Percentiles rank a stretch among this genome's conserved stretches.
phyloP scores from a whole-genome alignment of 2,329 filamentous ascomycete genomes.

The Ceratocystis harringtonii region DNA sequence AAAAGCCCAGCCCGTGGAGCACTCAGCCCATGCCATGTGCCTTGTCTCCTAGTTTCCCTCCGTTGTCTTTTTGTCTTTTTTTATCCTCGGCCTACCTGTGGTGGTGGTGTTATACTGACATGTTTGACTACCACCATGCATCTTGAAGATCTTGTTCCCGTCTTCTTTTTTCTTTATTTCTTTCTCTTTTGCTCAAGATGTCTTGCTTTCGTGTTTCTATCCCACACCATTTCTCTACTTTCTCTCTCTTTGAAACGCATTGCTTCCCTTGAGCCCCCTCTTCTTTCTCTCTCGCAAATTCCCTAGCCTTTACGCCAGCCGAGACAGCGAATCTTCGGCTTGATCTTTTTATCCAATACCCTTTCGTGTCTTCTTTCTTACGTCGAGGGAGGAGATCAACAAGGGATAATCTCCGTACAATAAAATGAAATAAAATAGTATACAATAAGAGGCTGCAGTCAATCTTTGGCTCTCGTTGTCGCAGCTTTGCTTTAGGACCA shows the following conservation, averaged over 20 bases:
- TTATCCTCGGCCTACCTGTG: neutral
- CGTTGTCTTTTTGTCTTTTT: neutral
- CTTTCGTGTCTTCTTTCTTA: neutral
- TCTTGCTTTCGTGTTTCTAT: neutral
- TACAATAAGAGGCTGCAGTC: neutral
- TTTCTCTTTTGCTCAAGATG: neutral
- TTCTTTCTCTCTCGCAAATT: neutral
- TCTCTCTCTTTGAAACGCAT: neutral
- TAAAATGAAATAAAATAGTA: too few species aligned
- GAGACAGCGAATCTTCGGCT: constrained; percentile 2
- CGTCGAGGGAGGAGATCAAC: neutral
- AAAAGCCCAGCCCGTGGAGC: neutral
- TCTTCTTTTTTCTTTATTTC: neutral
- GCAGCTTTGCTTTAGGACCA: neutral
- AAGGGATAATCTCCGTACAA: neutral
- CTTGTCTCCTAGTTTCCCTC: neutral
- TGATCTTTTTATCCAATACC: neutral
- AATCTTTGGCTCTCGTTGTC: neutral
- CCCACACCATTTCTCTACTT: too few species aligned
- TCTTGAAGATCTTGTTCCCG: neutral
- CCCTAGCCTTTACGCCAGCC: neutral
- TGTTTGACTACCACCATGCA: neutral
- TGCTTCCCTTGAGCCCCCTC: neutral
- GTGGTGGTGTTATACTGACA: neutral
- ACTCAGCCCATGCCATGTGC: neutral